These are phyloP conservation scores for Streptanthus diversifolius DNA, from an alignment of 345 rosid genomes.

Conservation along the genomic window DNA sequence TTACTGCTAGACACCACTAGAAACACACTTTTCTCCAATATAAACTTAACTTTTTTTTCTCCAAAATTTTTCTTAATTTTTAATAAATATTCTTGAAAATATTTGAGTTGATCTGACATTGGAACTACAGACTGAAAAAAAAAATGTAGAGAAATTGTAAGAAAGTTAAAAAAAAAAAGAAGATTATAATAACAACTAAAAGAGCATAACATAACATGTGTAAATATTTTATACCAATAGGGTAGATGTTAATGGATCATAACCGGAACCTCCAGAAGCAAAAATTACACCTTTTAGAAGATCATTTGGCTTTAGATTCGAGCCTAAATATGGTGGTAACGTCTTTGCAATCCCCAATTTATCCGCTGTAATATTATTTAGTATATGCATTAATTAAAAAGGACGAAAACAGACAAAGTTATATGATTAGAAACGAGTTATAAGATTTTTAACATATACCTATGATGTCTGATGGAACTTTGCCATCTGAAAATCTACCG, in stretches of 20 bases:
- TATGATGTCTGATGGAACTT: slow-evolving; percentile 28
- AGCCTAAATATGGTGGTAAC: slow-evolving; percentile 27
- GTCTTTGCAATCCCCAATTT: slow-evolving; percentile 28
- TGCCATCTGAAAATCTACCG: slow-evolving; percentile 31
- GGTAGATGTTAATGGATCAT: slow-evolving; percentile 27
- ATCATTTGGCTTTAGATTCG: slow-evolving; percentile 11
- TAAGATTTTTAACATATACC: slow-evolving; percentile 1
- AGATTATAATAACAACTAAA: not conserved
- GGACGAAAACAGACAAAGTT: not conserved
- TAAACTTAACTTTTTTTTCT: slow-evolving; percentile 24
- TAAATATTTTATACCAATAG: slow-evolving; percentile 20
- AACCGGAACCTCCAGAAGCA: slow-evolving; percentile 35
- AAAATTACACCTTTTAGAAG: slow-evolving; percentile 26
- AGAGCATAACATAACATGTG: not conserved
- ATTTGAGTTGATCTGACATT: slow-evolving; percentile 27
- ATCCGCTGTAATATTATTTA: not conserved
- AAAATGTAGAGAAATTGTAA: not conserved
- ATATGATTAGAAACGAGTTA: not conserved
- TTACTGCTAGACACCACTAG: slow-evolving; percentile 32
- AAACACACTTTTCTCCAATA: slow-evolving; percentile 28
- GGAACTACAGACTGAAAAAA: slow-evolving; percentile 13
- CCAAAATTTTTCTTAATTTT: slow-evolving; percentile 23
- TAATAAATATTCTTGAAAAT: slow-evolving; percentile 29
- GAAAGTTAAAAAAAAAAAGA: not conserved
- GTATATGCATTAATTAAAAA: not conserved